Base-by-base conservation (phyloP, 2,329 filamentous ascomycete species). In the Xylariomycetidae sp. region DNA sequence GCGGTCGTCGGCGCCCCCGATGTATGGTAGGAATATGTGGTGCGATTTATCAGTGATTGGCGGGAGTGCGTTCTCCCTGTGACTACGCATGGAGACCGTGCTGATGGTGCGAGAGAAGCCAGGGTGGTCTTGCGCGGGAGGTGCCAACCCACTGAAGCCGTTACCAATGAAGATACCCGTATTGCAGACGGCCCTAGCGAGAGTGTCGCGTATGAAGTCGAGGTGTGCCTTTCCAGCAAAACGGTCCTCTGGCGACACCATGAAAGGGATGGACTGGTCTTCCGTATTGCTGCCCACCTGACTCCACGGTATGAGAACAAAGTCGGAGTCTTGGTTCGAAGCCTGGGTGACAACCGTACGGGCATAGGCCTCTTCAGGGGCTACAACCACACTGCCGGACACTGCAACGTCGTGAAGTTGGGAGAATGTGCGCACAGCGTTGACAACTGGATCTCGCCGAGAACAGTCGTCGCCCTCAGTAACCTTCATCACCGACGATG, bases 401-500 rank as follows among this genome's bases (percentile, higher is more conserved):
- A 90, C 82, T 1, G 86, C 79, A 1, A 95, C 72, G 42, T 89
- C 85, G 53, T 92, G 79, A 25, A 95, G 75, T 42, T 84, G 82
- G 2, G 86, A 87, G 47, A 95, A 89, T 0, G 87, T 86, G 29
- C 85, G 78, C 70, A 95, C 95, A 0, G 86, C 85, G 54, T 94
- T 95, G 34, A 95, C 78, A 4, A 96, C 81, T 0, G 90, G 87
- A 50, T 96, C 90, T 49, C 75, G 72, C 6, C 74, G 68, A 17
- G 75, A 74, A 40, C 79, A 73, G 30, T 92, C 85, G 24, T 88
- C 82, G 3, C 82, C 71, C 52, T 93, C 87, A 0, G 87, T 82
- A 9, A 94, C 86, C 48, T 86, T 82, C 90, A 96, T 96, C 48
- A 95, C 90, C 13, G 88, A 89, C 1, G 90, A 95, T 25, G 86